Evolutionary conservation across 306 rosid species (phyloP).

Genomic region (Quercus mongolica): DNA sequence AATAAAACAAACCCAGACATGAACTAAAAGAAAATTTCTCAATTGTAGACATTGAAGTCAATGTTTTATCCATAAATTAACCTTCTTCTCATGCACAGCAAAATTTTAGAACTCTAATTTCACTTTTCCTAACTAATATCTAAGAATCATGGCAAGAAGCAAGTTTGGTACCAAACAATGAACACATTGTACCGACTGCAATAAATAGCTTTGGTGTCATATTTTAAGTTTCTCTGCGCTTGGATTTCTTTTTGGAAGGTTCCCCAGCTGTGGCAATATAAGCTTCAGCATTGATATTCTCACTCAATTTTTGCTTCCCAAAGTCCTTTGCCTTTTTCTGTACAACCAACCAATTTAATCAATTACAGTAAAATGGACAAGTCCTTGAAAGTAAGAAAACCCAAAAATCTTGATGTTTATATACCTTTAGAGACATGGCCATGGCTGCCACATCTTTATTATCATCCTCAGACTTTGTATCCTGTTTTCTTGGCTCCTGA

Average conservation of each 20-base stretch:
- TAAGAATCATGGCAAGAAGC: neutral
- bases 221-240: constrained; percentile 29
- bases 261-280: constrained; percentile 56
- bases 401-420: neutral
- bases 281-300: constrained; percentile 52
- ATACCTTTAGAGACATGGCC: constrained; percentile 72
- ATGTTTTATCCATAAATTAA: too few relatives aligned
- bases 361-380: neutral
- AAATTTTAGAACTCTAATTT: too few relatives aligned
- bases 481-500: constrained; percentile 62
- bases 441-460: constrained; percentile 47
- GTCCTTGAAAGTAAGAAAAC: neutral
- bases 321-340: constrained; percentile 72
- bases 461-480: constrained; percentile 39
- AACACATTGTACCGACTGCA: too few relatives aligned
- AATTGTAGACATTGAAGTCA: too few relatives aligned
- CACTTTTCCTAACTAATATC: neutral
- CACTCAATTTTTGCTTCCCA: constrained; percentile 53
- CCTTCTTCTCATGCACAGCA: too few relatives aligned
- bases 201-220: too few relatives aligned
- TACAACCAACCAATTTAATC: neutral
- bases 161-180: too few relatives aligned
- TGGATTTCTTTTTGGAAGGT: constrained; percentile 61
- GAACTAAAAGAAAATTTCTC: too few relatives aligned
- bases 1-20: too few relatives aligned